Percentiles rank a stretch among this genome's conserved stretches.
Conservation (phyloP, 257 asterid species). For the Rauvolfia tetraphylla region DNA sequence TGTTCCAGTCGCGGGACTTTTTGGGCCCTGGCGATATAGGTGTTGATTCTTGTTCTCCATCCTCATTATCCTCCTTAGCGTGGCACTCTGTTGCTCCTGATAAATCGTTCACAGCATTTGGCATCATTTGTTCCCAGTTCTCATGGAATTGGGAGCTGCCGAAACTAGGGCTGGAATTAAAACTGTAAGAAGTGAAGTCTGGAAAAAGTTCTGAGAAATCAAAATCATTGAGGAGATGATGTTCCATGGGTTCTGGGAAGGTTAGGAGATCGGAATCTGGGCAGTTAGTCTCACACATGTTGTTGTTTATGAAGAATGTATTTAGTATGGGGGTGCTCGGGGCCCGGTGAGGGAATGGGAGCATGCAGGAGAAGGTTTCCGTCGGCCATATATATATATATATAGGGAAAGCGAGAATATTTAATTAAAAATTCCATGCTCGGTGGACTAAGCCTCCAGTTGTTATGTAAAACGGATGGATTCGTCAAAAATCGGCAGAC, state of each 20-base stretch:
- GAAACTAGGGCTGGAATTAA: background rate
- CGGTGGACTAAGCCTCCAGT: background rate
- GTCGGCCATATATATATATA: too few relatives aligned
- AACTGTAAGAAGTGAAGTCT: background rate
- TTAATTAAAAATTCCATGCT: background rate
- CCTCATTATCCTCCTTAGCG: background rate
- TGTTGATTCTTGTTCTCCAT: background rate
- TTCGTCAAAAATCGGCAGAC: too few relatives aligned
- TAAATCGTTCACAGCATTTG: background rate
- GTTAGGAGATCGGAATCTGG: conserved; percentile 7
- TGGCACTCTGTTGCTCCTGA: background rate
- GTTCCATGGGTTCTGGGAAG: background rate
- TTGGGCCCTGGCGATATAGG: background rate
- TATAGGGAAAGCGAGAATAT: background rate
- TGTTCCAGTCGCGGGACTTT: conserved; percentile 16
- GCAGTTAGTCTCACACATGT: background rate
- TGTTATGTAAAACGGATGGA: too few relatives aligned
- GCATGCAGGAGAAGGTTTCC: too few relatives aligned
- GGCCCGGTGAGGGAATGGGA: background rate
- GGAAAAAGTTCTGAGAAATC: conserved; percentile 14
- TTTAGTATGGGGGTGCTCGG: too few relatives aligned
- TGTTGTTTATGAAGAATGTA: background rate
- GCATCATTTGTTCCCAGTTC: background rate
- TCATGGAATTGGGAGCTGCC: background rate
- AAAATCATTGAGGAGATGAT: conserved; percentile 13